A percentile compares a stretch with the other conserved stretches of the same genome.
phyloP scores from a whole-genome alignment of 2,329 filamentous ascomycete genomes.

The Grosmannia penicillata region DNA sequence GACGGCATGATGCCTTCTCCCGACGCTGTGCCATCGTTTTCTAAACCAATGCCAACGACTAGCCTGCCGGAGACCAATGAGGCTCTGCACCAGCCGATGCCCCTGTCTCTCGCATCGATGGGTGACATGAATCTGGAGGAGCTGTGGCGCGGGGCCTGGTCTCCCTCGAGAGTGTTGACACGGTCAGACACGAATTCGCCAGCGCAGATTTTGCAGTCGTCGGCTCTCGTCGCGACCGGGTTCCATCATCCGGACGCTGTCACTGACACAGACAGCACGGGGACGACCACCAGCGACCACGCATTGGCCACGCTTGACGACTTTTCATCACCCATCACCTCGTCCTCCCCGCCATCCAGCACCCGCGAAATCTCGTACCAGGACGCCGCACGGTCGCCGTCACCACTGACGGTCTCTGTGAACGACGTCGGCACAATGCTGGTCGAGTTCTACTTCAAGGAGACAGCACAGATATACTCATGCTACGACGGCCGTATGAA shows the following conservation, averaged over 20 bases:
- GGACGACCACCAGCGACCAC: too few relatives aligned
- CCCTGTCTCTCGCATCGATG: background rate
- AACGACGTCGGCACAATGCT: slow-evolving; percentile 33
- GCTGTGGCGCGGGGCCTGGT: background rate
- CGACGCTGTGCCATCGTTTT: background rate
- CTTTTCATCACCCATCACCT: too few relatives aligned
- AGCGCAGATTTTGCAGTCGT: background rate
- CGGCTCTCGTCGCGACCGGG: background rate
- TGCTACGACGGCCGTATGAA: slow-evolving; percentile 41
- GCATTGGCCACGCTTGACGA: too few relatives aligned
- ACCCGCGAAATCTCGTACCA: background rate
- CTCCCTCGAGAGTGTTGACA: too few relatives aligned
- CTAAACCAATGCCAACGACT: background rate
- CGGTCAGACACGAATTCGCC: too few relatives aligned
- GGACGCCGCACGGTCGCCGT: background rate
- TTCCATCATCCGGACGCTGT: too few relatives aligned
- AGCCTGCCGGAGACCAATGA: too few relatives aligned
- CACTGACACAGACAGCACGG: too few relatives aligned
- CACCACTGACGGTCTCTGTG: slow-evolving; percentile 20
- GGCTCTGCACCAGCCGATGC: background rate
- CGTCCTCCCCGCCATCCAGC: too few relatives aligned
- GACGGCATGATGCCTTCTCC: background rate
- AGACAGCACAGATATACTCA: slow-evolving; percentile 39
- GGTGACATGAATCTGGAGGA: background rate
- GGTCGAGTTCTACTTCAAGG: slow-evolving; percentile 44